A percentile compares a stretch with the other conserved stretches of the same genome.
These are phyloP conservation scores for Rhizopogon vesiculosus DNA, from an alignment of 768 basidiomycete species.

Conservation along the genomic window DNA sequence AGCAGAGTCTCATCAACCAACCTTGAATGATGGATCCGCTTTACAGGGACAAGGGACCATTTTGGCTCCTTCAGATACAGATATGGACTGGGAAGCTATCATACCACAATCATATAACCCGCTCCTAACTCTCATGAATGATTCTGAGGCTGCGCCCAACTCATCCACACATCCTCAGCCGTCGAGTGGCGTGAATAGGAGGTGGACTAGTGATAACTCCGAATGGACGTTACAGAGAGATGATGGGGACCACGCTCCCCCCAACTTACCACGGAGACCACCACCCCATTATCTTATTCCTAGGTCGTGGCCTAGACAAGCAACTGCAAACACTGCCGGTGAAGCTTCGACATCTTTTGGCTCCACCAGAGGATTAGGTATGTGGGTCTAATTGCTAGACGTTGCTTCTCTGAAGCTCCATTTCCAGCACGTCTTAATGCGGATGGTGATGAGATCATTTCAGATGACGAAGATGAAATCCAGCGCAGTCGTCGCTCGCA, in stretches of 20 bases:
- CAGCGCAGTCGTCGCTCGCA: slow-evolving; percentile 50
- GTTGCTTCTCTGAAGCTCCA: not conserved
- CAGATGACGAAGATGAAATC: slow-evolving; percentile 57
- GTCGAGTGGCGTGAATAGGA: not conserved
- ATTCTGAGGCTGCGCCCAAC: not conserved
- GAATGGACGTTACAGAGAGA: not conserved
- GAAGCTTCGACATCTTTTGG: not conserved
- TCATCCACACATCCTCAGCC: not conserved
- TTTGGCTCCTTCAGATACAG: not conserved
- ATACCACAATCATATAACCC: not conserved
- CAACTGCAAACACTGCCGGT: not conserved
- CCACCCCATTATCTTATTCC: not conserved
- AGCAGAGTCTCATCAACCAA: not conserved
- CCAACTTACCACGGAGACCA: not conserved
- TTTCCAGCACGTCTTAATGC: slow-evolving; percentile 33
- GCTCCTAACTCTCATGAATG: not conserved
- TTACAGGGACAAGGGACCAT: not conserved
- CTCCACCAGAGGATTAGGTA: slow-evolving; percentile 27
- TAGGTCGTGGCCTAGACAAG: not conserved
- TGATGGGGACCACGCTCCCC: not conserved
- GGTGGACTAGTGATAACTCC: not conserved
- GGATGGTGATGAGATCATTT: slow-evolving; percentile 61
- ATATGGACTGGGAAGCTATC: not conserved
- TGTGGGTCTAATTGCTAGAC: slow-evolving; percentile 3
- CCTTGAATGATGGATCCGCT: not conserved